Evolutionary conservation across 1,139 yeast genomes (phyloP).

Genomic region (Kurtzmaniella natalensis): DNA sequence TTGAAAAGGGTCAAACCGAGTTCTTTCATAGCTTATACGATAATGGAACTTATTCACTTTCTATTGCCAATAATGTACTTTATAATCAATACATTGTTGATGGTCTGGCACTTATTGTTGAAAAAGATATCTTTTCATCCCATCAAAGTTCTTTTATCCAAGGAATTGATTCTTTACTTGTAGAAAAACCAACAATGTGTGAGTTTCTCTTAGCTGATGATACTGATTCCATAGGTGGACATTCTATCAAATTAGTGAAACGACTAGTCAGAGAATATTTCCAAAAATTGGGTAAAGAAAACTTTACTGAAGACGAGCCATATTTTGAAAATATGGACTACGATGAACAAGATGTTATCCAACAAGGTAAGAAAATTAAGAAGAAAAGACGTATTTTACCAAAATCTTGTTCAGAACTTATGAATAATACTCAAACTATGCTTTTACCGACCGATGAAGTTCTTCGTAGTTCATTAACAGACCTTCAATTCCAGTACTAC

Average conservation of each 20-base stretch:
- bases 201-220: constrained; percentile 25
- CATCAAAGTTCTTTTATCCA: constrained; percentile 73
- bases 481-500: constrained; percentile 27
- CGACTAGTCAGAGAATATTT: constrained; percentile 31
- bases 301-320: neutral
- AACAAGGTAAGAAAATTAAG: constrained; percentile 12
- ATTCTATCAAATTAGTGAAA: constrained; percentile 23
- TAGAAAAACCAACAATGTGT: constrained; percentile 40
- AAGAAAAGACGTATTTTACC: constrained; percentile 14
- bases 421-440: constrained; percentile 25
- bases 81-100: constrained; percentile 41
- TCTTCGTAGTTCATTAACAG: constrained; percentile 22
- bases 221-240: constrained; percentile 14
- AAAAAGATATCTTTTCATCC: constrained; percentile 60
- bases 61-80: constrained; percentile 26
- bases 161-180: constrained; percentile 55
- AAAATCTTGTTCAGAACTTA: constrained; percentile 25
- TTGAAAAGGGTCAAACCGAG: constrained; percentile 14
- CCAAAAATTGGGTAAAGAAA: constrained; percentile 8
- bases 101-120: constrained; percentile 49
- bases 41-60: constrained; percentile 19
- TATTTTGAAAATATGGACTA: constrained; percentile 5
- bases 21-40: constrained; percentile 29
- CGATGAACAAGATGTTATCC: constrained; percentile 3
- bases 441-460: constrained; percentile 33